A percentile compares a stretch with the other conserved stretches of the same genome.
phyloP scores from a whole-genome alignment of 2,329 filamentous ascomycete species.

The Xylaria sp. region DNA sequence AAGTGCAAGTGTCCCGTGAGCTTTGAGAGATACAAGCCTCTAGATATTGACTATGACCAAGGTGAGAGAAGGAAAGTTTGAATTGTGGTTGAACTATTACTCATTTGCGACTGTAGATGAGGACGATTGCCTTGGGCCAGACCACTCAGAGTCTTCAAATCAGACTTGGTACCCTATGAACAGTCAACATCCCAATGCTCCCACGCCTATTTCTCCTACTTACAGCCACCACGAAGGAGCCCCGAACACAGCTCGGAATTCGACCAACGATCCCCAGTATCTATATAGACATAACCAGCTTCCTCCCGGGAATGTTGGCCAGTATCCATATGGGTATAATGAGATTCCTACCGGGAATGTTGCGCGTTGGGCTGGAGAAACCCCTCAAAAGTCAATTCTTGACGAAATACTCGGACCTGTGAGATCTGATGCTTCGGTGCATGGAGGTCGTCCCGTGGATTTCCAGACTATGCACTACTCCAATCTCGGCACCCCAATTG shows the following conservation, averaged over 20 bases:
- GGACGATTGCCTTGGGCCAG: not conserved
- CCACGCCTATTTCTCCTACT: not conserved
- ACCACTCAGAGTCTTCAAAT: not conserved
- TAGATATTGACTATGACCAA: not conserved
- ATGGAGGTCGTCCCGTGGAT: conserved; percentile 24
- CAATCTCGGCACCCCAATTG: conserved; percentile 41
- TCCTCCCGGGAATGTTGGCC: conserved; percentile 16
- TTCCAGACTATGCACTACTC: conserved; percentile 31
- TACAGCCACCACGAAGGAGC: not conserved
- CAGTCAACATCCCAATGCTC: not conserved
- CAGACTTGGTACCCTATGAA: not conserved
- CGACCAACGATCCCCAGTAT: not conserved
- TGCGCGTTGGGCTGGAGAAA: conserved; percentile 26
- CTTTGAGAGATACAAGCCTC: conserved; percentile 41
- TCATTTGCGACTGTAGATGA: conserved; percentile 8
- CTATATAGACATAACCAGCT: not conserved
- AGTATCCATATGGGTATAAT: conserved; percentile 2
- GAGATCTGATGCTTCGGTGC: not conserved
- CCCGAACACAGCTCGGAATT: not conserved
- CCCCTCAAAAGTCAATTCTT: conserved; percentile 9
- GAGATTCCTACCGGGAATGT: conserved; percentile 5
- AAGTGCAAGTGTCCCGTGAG: conserved; percentile 44
- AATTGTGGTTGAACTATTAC: not conserved
- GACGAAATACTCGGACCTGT: conserved; percentile 17
- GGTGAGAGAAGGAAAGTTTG: not conserved